phyloP scores from a whole-genome alignment of 2,329 filamentous ascomycete genomes.

The Periconia macrospinosa region DNA sequence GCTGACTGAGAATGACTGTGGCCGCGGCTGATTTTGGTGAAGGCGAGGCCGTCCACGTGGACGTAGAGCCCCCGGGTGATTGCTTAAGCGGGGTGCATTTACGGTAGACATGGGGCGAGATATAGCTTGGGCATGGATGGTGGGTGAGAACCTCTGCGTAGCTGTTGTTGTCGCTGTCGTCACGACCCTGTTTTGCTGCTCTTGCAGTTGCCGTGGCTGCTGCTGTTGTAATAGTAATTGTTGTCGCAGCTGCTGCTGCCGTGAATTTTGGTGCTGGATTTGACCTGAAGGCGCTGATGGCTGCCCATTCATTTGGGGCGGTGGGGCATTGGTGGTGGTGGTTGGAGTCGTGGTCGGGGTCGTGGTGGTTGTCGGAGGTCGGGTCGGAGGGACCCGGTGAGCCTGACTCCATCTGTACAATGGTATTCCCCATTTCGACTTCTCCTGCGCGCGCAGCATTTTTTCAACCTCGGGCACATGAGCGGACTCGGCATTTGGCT shows the following conservation, averaged over 20 bases:
- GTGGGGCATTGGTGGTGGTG: background rate
- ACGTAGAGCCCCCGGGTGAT: constrained; percentile 11
- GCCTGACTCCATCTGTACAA: constrained; percentile 2
- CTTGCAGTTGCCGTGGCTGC: background rate
- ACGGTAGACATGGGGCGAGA: background rate
- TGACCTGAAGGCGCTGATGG: background rate
- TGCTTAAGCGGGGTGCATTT: constrained; percentile 4
- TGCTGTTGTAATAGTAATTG: background rate
- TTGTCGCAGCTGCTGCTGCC: background rate
- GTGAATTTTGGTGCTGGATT: background rate
- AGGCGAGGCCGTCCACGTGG: constrained; percentile 4
- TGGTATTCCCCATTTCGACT: constrained; percentile 4
- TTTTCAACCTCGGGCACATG: background rate
- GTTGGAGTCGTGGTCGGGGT: too few relatives aligned
- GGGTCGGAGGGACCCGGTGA: too few relatives aligned
- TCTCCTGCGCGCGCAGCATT: constrained; percentile 2
- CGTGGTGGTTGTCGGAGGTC: background rate
- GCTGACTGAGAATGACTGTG: background rate
- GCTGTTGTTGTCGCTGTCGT: background rate
- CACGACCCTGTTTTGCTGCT: background rate
- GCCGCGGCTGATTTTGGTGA: background rate
- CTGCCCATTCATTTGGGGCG: background rate
- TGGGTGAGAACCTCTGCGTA: background rate
- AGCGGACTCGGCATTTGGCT: background rate
- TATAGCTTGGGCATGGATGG: too few relatives aligned